Base-by-base conservation (phyloP, 768 basidiomycete species). In the Rhodotorula sphaerocarpa region DNA sequence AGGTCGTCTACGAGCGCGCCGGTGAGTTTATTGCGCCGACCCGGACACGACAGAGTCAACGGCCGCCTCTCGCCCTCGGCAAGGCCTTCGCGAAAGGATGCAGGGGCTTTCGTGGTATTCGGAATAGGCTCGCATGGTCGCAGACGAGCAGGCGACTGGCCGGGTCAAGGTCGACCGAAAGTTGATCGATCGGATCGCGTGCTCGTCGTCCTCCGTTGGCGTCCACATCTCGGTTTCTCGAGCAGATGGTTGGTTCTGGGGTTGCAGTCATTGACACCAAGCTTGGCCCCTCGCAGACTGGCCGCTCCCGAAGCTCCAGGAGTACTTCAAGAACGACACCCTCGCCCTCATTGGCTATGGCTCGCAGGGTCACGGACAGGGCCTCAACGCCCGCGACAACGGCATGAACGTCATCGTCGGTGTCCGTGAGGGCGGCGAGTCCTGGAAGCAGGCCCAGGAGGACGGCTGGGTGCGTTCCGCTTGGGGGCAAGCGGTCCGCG, bases 251-350 rank as follows among this genome's bases (percentile, higher is more conserved):
- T n/a, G n/a, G n/a, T n/a, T n/a, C n/a, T n/a, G n/a, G n/a, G n/a
- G n/a, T n/a, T n/a, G n/a, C n/a, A n/a, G n/a, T n/a, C n/a, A n/a
- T n/a, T n/a, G n/a, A n/a, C n/a, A n/a, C n/a, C n/a, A n/a, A n/a
- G n/a, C n/a, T n/a, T n/a, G 7, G 10, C 21, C 88, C 89, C 68
- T 82, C 48, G 30, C 82, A 71, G 95, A 99, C 82, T 99, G 95
- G 95, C 95, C 95, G 41, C 79, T 93, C 66, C 84, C 90, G 65
- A 97, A 89, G 79, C 85, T 99, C 75, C 93, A 97, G 77, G 91
- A 97, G 76, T 99, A 93, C 82, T 95, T 99, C 83, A 97, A 97
- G 79, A 87, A 97, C 75, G 95, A 99, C 78, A 96, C 92, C 70
- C 88, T 99, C 58, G 93, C 93, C 66, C 84, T 99, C 78, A 97